Conservation (phyloP, 2,329 filamentous ascomycete species). For the Fusarium nelsonii region DNA sequence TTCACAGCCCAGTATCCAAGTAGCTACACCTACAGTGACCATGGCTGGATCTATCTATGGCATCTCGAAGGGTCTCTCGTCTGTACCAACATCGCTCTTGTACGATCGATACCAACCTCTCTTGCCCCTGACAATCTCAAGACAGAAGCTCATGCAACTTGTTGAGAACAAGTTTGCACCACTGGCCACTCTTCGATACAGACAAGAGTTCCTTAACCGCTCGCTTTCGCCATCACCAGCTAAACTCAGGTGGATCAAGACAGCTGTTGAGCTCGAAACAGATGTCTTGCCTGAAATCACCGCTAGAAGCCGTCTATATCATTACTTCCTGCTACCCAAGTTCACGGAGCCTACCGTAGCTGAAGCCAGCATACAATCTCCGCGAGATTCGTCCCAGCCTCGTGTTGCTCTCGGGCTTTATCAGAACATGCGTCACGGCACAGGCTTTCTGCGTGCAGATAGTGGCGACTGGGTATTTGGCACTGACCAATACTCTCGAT, state of each 20-base stretch:
- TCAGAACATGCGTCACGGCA: constrained; percentile 52
- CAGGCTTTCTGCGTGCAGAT: constrained; percentile 56
- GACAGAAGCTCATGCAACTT: constrained; percentile 54
- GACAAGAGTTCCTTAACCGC: constrained; percentile 55
- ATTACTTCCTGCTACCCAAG: constrained; percentile 49
- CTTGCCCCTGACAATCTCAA: constrained; percentile 53
- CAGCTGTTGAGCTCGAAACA: constrained; percentile 42
- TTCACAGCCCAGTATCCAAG: constrained; percentile 36
- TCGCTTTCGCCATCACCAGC: constrained; percentile 24
- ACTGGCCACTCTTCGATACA: constrained; percentile 53
- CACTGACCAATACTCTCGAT: constrained; percentile 48
- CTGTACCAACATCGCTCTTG: constrained; percentile 51
- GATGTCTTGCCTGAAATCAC: constrained; percentile 56
- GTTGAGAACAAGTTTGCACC: constrained; percentile 56
- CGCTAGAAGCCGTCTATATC: constrained; percentile 54
- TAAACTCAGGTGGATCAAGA: constrained; percentile 44
- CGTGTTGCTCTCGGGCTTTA: constrained; percentile 52
- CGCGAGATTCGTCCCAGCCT: constrained; percentile 43
- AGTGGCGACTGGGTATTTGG: constrained; percentile 57
- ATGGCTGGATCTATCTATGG: constrained; percentile 58
- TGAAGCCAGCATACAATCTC: constrained; percentile 52
- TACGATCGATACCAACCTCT: constrained; percentile 57
- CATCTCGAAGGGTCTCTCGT: constrained; percentile 47
- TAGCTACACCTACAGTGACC: constrained; percentile 52
- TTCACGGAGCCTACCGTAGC: constrained; percentile 51